Base-by-base conservation (phyloP, 257 asterid genomes). In the Nemophila menziesii region DNA sequence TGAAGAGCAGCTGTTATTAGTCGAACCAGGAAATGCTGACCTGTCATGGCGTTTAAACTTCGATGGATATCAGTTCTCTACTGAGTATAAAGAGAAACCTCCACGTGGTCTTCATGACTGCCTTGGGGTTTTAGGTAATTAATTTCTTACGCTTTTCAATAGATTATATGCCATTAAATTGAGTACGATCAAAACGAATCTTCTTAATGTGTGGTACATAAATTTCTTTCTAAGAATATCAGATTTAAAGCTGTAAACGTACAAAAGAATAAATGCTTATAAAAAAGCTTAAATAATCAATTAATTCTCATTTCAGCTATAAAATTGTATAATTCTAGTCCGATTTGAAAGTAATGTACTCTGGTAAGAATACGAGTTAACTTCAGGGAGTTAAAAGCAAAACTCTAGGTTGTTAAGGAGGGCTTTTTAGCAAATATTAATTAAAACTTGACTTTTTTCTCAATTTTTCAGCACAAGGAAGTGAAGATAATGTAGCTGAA, bases 31-130 rank as follows among this genome's bases (percentile, higher is more conserved):
- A 36, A 72, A 46, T 40, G 72, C 16, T 8, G 75, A 72, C 45
- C 13, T 46, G 36, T 72, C 79, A 4, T 72, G 79, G 79, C 52
- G 70, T 55, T 37, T 72, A 51, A 72, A 72, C 61, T 67, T 72
- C 52, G 70, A 72, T 16, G 70, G 68, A 21, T 29, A 60, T 26
- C 55, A 65, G 54, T 52, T 60, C 33, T 46, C 72, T 5, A 18
- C 62, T 12, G 72, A 72, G 56, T 51, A 57, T 8, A 72, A 67
- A 42, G 75, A 72, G 56, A 72, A 60, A 22, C 56, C 67, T 14
- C 62, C 67, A 20, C 79, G 67, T 22, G 60, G 75, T 19, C 54
- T 64, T 33, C 79, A 64, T 11, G 61, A 63, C 43, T 72, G 70
- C 38, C 75, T 72, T 20, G 72, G 75, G 26, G 79, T 67, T 20